phyloP scores from a whole-genome alignment of 2,329 filamentous ascomycete species.

The Trichoderma koningiopsis region DNA sequence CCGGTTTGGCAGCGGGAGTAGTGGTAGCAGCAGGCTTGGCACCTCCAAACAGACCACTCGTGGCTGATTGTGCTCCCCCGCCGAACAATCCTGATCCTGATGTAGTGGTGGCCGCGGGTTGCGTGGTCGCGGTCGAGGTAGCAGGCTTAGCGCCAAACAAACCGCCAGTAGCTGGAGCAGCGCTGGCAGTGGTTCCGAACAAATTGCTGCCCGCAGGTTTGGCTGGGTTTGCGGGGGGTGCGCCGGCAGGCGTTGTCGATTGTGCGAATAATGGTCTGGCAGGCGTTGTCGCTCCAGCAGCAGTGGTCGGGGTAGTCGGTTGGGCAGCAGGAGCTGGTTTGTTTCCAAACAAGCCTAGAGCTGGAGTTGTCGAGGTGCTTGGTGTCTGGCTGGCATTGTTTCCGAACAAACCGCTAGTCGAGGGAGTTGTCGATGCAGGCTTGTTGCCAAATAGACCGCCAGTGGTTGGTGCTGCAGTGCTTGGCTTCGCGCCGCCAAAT shows the following conservation, averaged over 20 bases:
- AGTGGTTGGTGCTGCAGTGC: constrained; percentile 26
- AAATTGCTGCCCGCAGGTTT: constrained; percentile 32
- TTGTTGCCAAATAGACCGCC: constrained; percentile 34
- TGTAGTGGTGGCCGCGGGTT: constrained; percentile 29
- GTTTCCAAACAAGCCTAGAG: constrained; percentile 29
- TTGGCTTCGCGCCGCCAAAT: constrained; percentile 32
- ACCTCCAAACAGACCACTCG: constrained; percentile 29
- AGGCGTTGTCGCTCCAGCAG: constrained; percentile 36
- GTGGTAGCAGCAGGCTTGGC: constrained; percentile 32
- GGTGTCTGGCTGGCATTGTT: constrained; percentile 30
- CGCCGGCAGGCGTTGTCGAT: constrained; percentile 59
- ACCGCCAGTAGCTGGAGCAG: constrained; percentile 27
- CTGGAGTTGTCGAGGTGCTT: constrained; percentile 11
- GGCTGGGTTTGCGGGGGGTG: constrained; percentile 49
- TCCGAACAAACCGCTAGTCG: constrained; percentile 32
- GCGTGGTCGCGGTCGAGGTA: constrained; percentile 22
- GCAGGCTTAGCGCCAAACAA: constrained; percentile 35
- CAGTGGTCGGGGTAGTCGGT: constrained; percentile 25
- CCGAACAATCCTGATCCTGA: constrained; percentile 37
- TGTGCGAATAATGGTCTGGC: constrained; percentile 53
- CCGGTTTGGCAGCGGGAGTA: constrained; percentile 22
- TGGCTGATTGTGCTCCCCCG: constrained; percentile 34
- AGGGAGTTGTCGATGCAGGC: constrained; percentile 32
- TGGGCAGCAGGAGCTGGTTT: constrained; percentile 22
- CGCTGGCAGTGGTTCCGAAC: constrained; percentile 24